Base-by-base conservation (phyloP, 1,284 basidiomycete genomes). In the Pholiota adiposa region DNA sequence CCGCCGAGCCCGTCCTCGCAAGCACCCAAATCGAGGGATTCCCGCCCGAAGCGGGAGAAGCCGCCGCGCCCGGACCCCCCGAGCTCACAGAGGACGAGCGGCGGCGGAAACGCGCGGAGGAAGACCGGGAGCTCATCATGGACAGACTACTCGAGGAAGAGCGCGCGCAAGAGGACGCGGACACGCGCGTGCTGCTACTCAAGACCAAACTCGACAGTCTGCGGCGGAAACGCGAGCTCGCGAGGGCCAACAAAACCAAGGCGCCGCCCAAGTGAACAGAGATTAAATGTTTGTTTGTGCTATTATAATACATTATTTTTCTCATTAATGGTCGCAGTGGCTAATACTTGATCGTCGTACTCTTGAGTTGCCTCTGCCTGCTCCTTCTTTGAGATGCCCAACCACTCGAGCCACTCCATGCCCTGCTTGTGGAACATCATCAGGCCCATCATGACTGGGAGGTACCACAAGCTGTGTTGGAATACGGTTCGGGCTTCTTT, bases 401-500 rank as follows among this genome's bases (percentile, higher is more conserved):
- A 56, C 84, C 85, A 89, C 41, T 81, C 76, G 16, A 77, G 67
- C 93, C 92, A 96, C 61, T 88, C 85, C 65, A 88, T 80, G 1
- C 91, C 89, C 68, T 90, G 88, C 78, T 97, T 97, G 75, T 96
- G 94, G 60, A 91, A 81, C 93, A 99, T 96, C 88, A 97, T 96
- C 61, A 99, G 79, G 0, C 90, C 93, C 65, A 99, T 81, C 11
- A 98, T 82, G 8, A 91, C 91, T 0, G 97, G 97, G 58, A 99
- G 74, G 76, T 97, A 97, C 87, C 96, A 96, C 64, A 99, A 73
- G 73, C 89, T 91, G 62, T 93, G 86, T 72, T 92, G 90, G 71
- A 93, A 98, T 25, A 94, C 75, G 49, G 78, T 79, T 65, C 90
- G 84, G 1, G 97, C 97, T 53, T 88, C 83, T 69, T 90, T 88